phyloP scores from a whole-genome alignment of 169 alveolate genomes.

The Plasmodium gonderi region DNA sequence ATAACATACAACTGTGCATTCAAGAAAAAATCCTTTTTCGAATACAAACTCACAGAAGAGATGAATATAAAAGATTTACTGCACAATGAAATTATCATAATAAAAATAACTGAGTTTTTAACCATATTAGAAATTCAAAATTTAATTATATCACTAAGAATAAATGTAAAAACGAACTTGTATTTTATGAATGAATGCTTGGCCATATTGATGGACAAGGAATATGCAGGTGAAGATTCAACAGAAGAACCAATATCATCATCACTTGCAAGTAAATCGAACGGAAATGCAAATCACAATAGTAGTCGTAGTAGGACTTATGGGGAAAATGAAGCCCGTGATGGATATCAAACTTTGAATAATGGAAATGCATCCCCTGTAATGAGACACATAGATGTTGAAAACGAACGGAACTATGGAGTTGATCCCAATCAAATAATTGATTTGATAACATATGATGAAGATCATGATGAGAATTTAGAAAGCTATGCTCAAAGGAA shows the following conservation, averaged over 20 bases:
- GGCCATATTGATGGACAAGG: slow-evolving; percentile 26
- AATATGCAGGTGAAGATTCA: neutral
- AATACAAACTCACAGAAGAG: neutral
- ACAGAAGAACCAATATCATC: neutral
- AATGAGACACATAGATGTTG: too few relatives aligned
- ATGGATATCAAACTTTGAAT: neutral
- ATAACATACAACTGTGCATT: neutral
- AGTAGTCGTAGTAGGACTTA: neutral
- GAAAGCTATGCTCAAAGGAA: too few relatives aligned
- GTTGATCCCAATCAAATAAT: too few relatives aligned
- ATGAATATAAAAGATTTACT: slow-evolving; percentile 61
- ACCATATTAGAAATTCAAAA: slow-evolving; percentile 42
- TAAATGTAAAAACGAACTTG: slow-evolving; percentile 56
- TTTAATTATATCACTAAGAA: slow-evolving; percentile 50
- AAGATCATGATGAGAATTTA: neutral
- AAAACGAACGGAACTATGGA: too few relatives aligned
- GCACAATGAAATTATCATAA: slow-evolving; percentile 59
- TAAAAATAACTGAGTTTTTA: slow-evolving; percentile 64
- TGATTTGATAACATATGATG: neutral
- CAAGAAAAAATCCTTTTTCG: neutral
- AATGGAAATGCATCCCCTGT: neutral
- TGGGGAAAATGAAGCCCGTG: neutral
- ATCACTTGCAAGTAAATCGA: neutral
- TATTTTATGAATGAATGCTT: slow-evolving; percentile 67
- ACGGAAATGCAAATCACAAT: neutral